Evolutionary conservation across 2,329 filamentous ascomycete genomes (phyloP).

Genomic region (Penicillium concentricum): DNA sequence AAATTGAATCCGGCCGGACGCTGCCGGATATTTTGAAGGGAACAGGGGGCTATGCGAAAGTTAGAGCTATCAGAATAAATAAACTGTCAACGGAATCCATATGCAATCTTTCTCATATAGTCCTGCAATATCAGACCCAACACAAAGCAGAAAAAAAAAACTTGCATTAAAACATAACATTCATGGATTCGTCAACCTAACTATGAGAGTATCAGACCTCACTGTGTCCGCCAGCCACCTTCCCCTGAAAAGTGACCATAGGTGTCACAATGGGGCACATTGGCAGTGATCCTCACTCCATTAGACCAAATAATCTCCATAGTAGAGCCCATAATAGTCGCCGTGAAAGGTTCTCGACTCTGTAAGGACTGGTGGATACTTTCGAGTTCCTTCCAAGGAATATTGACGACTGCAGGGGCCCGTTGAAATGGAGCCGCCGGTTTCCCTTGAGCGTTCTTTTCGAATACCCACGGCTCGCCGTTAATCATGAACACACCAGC

Average conservation of each 20-base stretch:
- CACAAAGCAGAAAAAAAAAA: too few relatives aligned
- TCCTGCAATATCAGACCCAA: neutral
- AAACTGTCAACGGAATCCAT: neutral
- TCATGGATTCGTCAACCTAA: neutral
- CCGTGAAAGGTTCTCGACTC: constrained; percentile 2
- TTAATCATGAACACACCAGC: constrained; percentile 9
- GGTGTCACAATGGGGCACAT: constrained; percentile 6
- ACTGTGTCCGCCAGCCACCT: constrained; percentile 7
- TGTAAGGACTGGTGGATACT: constrained; percentile 1
- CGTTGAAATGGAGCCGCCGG: constrained; percentile 1
- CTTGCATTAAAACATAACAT: too few relatives aligned
- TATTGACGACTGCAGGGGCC: constrained; percentile 9
- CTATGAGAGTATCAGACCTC: neutral
- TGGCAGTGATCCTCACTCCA: constrained; percentile 9
- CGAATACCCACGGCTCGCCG: constrained; percentile 10
- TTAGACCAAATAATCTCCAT: constrained; percentile 10
- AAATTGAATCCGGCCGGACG: neutral
- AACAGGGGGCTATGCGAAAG: neutral
- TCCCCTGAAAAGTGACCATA: constrained; percentile 6
- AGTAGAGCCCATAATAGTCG: constrained; percentile 7
- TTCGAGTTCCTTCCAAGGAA: constrained; percentile 9
- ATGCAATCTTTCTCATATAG: neutral
- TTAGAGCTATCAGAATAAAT: too few relatives aligned
- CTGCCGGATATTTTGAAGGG: neutral
- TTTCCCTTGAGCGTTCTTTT: constrained; percentile 4